These are phyloP conservation scores for Talaromyces sp. DNA, from an alignment of 2,329 filamentous ascomycete species.

Conservation along the genomic window DNA sequence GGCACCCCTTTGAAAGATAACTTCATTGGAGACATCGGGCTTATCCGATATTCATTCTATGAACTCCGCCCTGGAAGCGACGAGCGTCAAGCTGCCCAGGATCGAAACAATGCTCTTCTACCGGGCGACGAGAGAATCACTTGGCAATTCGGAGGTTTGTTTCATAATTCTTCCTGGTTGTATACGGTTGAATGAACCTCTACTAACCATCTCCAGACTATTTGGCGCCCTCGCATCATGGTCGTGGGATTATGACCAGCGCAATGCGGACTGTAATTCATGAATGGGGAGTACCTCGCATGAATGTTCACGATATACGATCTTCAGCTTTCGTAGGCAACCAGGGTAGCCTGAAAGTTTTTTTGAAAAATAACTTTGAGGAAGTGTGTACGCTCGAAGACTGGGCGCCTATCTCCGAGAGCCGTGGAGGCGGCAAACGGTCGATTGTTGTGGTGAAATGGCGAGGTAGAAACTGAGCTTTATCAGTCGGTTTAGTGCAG, in stretches of 20 bases:
- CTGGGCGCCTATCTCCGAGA: slow-evolving; percentile 14
- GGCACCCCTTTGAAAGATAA: slow-evolving; percentile 13
- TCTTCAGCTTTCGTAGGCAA: slow-evolving; percentile 28
- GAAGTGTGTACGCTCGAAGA: slow-evolving; percentile 20
- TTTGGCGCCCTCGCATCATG: slow-evolving; percentile 29
- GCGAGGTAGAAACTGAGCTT: neutral
- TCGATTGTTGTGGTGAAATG: slow-evolving; percentile 23
- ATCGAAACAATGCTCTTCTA: slow-evolving; percentile 21
- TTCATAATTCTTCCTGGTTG: neutral
- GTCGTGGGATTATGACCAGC: slow-evolving; percentile 33
- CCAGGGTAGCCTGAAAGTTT: slow-evolving; percentile 27
- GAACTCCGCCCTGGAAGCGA: slow-evolving; percentile 20
- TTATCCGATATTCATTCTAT: slow-evolving; percentile 29
- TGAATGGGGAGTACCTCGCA: slow-evolving; percentile 31
- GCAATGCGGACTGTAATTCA: slow-evolving; percentile 25
- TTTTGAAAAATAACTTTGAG: slow-evolving; percentile 33
- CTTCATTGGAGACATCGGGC: slow-evolving; percentile 28
- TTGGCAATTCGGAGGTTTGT: slow-evolving; percentile 30
- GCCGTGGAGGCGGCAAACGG: slow-evolving; percentile 21
- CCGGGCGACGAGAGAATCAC: slow-evolving; percentile 27
- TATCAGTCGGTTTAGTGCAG: neutral
- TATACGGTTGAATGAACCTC: too few species aligned
- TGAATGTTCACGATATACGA: slow-evolving; percentile 29
- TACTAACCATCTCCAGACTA: slow-evolving; percentile 17
- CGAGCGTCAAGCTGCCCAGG: slow-evolving; percentile 17